A percentile compares a stretch with the other conserved stretches of the same genome.
Conservation (phyloP, 176 grass and related monocot genomes). For the Pharus latifolius region DNA sequence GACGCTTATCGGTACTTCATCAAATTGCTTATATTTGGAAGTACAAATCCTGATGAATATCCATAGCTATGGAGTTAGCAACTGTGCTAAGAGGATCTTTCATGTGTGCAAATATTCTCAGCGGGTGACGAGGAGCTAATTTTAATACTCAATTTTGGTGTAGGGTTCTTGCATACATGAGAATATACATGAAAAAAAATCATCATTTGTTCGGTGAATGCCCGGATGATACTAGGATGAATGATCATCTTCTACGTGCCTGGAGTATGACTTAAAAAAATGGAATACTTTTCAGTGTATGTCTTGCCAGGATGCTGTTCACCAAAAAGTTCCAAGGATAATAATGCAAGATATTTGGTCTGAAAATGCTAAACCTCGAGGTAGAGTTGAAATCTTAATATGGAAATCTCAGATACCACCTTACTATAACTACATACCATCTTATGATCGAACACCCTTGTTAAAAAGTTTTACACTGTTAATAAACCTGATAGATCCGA, state of each 20-base stretch:
- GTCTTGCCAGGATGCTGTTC: background rate
- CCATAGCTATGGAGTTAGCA: no score
- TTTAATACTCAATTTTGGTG: background rate
- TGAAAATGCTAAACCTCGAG: background rate
- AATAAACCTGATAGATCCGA: no score
- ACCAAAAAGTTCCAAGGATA: background rate
- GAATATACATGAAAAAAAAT: background rate
- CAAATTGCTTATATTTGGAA: background rate
- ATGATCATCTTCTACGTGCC: background rate
- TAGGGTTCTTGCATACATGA: background rate
- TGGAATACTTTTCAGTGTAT: no score
- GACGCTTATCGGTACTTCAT: conserved; percentile 10
- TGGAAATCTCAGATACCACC: background rate
- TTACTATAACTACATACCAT: background rate
- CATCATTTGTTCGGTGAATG: background rate
- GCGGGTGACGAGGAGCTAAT: no score
- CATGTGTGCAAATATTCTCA: no score
- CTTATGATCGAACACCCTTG: no score
- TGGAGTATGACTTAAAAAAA: background rate
- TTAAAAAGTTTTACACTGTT: no score
- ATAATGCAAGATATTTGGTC: background rate
- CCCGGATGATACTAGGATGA: background rate
- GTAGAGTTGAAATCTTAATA: background rate
- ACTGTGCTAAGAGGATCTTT: no score
- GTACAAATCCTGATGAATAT: background rate